Evolutionary conservation across 2,329 filamentous ascomycete genomes (phyloP).

Genomic region (Phyllachora maydis): DNA sequence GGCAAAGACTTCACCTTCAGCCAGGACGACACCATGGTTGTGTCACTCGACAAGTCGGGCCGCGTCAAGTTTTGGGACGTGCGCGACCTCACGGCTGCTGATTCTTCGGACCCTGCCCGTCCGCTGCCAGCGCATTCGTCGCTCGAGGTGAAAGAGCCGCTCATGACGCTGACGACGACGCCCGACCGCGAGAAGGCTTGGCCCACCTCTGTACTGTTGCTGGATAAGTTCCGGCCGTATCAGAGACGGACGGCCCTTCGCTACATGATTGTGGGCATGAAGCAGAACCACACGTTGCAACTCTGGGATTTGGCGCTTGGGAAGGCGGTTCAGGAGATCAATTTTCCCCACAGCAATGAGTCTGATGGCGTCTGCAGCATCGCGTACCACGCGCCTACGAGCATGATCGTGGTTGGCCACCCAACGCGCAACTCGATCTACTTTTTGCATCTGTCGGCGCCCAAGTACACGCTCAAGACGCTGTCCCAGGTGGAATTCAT

Average conservation of each 20-base stretch:
- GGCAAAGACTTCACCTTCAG: conserved; percentile 97
- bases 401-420: conserved; percentile 87
- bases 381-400: conserved; percentile 76
- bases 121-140: conserved; percentile 33
- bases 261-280: conserved; percentile 94
- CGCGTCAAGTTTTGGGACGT: conserved; percentile 98
- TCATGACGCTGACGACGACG: conserved; percentile 73
- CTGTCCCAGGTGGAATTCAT: conserved; percentile 82
- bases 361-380: conserved; percentile 97
- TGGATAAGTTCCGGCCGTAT: conserved; percentile 91
- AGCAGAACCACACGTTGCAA: conserved; percentile 96
- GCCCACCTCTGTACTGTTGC: conserved; percentile 86
- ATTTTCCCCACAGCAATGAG: conserved; percentile 87
- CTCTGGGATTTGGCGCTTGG: conserved; percentile 92
- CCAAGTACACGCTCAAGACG: conserved; percentile 67
- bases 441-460: conserved; percentile 86
- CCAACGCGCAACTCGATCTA: conserved; percentile 95
- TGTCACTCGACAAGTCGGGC: conserved; percentile 90
- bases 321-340: conserved; percentile 92
- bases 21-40: conserved; percentile 85
- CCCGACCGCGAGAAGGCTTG: conserved; percentile 83
- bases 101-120: conserved; percentile 25
- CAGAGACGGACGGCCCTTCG: conserved; percentile 74
- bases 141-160: conserved; percentile 64
- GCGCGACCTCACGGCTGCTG: conserved; percentile 45